These are phyloP conservation scores for Scheffersomyces quercinus DNA, from an alignment of 1,139 yeast genomes.

Conservation along the genomic window DNA sequence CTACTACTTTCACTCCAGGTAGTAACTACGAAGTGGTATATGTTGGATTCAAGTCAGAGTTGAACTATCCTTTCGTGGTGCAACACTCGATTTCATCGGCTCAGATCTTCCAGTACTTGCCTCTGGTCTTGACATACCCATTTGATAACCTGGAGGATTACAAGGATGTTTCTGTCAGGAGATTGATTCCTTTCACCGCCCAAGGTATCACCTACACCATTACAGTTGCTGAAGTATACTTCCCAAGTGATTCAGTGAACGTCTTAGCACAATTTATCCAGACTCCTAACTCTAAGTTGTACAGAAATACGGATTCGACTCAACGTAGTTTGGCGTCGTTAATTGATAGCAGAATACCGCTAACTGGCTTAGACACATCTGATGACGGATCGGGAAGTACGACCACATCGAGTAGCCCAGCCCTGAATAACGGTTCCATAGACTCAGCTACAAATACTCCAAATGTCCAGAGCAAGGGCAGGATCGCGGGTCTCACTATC, in stretches of 20 bases:
- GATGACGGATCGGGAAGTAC: slow-evolving; percentile 16
- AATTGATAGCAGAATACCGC: slow-evolving; percentile 65
- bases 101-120: slow-evolving; percentile 72
- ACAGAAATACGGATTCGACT: slow-evolving; percentile 49
- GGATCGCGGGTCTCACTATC: slow-evolving; percentile 58
- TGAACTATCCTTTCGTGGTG: slow-evolving; percentile 74
- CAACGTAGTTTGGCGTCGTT: slow-evolving; percentile 51
- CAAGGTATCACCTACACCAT: slow-evolving; percentile 55
- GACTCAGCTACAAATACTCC: slow-evolving; percentile 23
- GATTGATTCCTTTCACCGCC: slow-evolving; percentile 66
- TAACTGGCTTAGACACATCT: slow-evolving; percentile 47
- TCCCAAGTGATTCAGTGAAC: slow-evolving; percentile 52
- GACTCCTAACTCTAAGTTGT: slow-evolving; percentile 48
- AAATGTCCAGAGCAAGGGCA: slow-evolving; percentile 31
- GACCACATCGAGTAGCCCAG: slow-evolving; percentile 12
- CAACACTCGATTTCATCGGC: slow-evolving; percentile 67
- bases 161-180: slow-evolving; percentile 51
- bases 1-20: slow-evolving; percentile 46
- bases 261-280: slow-evolving; percentile 46
- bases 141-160: slow-evolving; percentile 37
- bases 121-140: slow-evolving; percentile 54
- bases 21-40: slow-evolving; percentile 56
- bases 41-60: slow-evolving; percentile 67
- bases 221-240: slow-evolving; percentile 76
- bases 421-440: slow-evolving; percentile 41